Evolutionary conservation across 768 basidiomycete species (phyloP).

Genomic region (Tricholomella constricta): DNA sequence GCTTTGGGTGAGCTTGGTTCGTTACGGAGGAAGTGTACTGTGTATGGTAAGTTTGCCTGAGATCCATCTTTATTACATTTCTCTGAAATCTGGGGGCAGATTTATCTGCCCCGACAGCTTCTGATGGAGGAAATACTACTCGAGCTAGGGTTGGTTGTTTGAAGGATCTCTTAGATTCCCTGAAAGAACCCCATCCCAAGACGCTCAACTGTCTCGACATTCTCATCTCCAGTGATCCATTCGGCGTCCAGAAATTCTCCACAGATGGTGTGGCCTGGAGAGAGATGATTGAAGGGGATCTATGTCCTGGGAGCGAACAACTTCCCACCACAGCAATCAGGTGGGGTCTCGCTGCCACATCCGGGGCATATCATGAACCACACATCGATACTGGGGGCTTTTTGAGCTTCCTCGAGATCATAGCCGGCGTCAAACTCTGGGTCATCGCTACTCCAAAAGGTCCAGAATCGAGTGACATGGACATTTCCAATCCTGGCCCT

Average conservation of each 20-base stretch:
- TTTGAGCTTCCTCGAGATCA: not conserved
- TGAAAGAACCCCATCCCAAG: not conserved
- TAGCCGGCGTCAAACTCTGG: slow-evolving; percentile 6
- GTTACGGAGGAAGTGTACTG: not conserved
- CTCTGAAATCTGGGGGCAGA: not conserved
- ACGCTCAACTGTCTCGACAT: not conserved
- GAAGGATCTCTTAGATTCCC: not conserved
- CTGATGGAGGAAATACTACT: not conserved
- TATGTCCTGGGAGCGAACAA: not conserved
- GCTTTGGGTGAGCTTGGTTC: not conserved
- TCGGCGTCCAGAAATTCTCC: not conserved
- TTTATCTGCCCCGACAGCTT: not conserved
- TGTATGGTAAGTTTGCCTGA: not conserved
- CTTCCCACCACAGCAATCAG: not conserved
- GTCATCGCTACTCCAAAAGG: slow-evolving; percentile 1
- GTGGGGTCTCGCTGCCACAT: slow-evolving; percentile 5
- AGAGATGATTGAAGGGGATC: not conserved
- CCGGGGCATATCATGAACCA: not conserved
- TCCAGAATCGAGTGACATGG: not conserved
- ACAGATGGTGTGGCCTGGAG: not conserved
- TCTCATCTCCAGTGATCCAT: not conserved
- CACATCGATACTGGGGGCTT: slow-evolving; percentile 2
- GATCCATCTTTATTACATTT: not conserved
- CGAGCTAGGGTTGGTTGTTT: not conserved
- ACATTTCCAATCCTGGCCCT: no score